Percentiles rank a stretch among this genome's conserved stretches.
These are phyloP conservation scores for Miamiensis avidus DNA, from an alignment of 169 alveolate genomes.

Conservation along the genomic window DNA sequence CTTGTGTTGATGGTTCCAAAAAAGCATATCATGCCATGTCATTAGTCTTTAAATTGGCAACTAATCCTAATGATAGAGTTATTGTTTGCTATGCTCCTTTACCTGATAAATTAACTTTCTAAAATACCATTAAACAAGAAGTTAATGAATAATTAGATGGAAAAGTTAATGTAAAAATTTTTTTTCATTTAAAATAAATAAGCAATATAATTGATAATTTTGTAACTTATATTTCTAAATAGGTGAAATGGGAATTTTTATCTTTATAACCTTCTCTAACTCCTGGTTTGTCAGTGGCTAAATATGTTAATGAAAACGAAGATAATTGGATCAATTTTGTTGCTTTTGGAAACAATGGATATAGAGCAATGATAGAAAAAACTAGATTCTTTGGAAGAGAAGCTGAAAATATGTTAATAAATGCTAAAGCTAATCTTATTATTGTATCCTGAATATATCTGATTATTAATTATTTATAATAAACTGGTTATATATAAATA, in stretches of 20 bases:
- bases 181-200: not conserved
- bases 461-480: no score
- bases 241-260: slow-evolving; percentile 19
- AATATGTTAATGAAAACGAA: slow-evolving; percentile 15
- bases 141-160: slow-evolving; percentile 11
- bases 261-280: slow-evolving; percentile 10
- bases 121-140: slow-evolving; percentile 12
- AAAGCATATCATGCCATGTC: slow-evolving; percentile 27
- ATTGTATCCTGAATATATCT: slow-evolving; percentile 36
- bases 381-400: slow-evolving; percentile 23
- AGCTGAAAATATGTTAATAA: slow-evolving; percentile 20
- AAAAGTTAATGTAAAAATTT: not conserved
- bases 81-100: slow-evolving; percentile 29
- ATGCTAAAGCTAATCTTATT: slow-evolving; percentile 33
- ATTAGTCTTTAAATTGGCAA: slow-evolving; percentile 8
- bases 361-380: slow-evolving; percentile 28
- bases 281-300: not conserved
- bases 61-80: slow-evolving; percentile 16
- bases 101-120: slow-evolving; percentile 19
- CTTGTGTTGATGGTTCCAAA: slow-evolving; percentile 29
- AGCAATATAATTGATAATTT: no score
- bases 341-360: slow-evolving; percentile 35
- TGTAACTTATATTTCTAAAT: not conserved
- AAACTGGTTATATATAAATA: no score
- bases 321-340: slow-evolving; percentile 21